Evolutionary conservation across 2,329 filamentous ascomycete species (phyloP).

Genomic region (Elsinoe necatrix): DNA sequence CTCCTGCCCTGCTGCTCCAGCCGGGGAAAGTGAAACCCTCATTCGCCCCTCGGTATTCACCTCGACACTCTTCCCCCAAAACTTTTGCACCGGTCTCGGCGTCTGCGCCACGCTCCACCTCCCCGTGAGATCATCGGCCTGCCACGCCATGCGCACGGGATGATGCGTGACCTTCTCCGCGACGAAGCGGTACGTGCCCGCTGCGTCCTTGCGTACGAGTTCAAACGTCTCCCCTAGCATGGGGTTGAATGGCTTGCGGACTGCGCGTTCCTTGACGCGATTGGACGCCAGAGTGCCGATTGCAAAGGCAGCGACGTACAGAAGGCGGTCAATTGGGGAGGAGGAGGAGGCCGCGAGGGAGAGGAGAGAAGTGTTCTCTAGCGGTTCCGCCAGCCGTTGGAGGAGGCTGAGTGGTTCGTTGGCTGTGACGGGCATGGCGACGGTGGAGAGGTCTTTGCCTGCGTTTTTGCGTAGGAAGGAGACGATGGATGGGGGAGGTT

Average conservation of each 20-base stretch:
- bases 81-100: slow-evolving; percentile 85
- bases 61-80: slow-evolving; percentile 96
- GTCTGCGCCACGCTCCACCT: slow-evolving; percentile 83
- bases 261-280: slow-evolving; percentile 79
- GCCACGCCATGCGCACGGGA: slow-evolving; percentile 84
- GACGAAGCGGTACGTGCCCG: slow-evolving; percentile 63
- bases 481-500: slow-evolving; percentile 81
- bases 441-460: slow-evolving; percentile 91
- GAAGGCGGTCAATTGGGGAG: slow-evolving; percentile 57
- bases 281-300: slow-evolving; percentile 75
- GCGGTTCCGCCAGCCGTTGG: slow-evolving; percentile 78
- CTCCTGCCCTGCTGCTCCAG: slow-evolving; percentile 27
- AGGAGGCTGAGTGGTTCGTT: slow-evolving; percentile 87
- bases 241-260: slow-evolving; percentile 95
- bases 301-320: slow-evolving; percentile 84
- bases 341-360: slow-evolving; percentile 55
- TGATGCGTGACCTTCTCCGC: slow-evolving; percentile 93
- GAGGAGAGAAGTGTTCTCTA: slow-evolving; percentile 83
- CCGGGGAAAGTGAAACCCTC: slow-evolving; percentile 56
- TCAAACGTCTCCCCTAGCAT: slow-evolving; percentile 95
- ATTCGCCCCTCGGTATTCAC: slow-evolving; percentile 86
- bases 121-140: slow-evolving; percentile 57
- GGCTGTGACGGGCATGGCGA: slow-evolving; percentile 93
- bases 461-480: slow-evolving; percentile 95
- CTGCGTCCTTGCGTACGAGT: slow-evolving; percentile 62